These are phyloP conservation scores for Casuarina cunninghamiana DNA, from an alignment of 306 rosid genomes.

Conservation along the genomic window DNA sequence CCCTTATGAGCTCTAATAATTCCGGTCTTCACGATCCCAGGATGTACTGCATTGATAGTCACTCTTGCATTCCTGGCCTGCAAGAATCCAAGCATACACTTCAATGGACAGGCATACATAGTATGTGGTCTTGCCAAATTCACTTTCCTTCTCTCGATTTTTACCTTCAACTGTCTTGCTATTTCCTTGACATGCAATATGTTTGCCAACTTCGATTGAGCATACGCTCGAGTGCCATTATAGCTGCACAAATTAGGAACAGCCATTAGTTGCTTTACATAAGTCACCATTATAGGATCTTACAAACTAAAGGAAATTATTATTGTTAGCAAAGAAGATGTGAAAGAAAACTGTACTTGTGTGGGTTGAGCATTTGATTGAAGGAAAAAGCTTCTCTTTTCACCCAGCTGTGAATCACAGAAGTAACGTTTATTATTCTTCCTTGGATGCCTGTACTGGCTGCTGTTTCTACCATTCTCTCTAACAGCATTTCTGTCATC, in stretches of 20 bases:
- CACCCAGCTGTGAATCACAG: slow-evolving; percentile 85
- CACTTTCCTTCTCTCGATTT: neutral
- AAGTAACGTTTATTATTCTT: slow-evolving; percentile 83
- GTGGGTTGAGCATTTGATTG: slow-evolving; percentile 67
- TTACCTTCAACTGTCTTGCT: slow-evolving; percentile 76
- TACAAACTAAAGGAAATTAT: neutral
- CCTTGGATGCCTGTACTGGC: slow-evolving; percentile 81
- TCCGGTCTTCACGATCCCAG: slow-evolving; percentile 88
- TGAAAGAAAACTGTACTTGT: slow-evolving; percentile 43
- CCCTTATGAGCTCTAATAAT: slow-evolving; percentile 83
- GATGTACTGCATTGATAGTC: slow-evolving; percentile 84
- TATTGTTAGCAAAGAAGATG: neutral
- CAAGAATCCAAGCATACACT: slow-evolving; percentile 1
- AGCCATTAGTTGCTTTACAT: neutral
- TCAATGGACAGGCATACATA: neutral
- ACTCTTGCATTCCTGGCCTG: slow-evolving; percentile 87
- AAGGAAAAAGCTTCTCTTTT: slow-evolving; percentile 60
- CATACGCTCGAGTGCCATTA: slow-evolving; percentile 84
- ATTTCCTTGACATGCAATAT: slow-evolving; percentile 87
- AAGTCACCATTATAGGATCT: no score
- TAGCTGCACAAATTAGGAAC: slow-evolving; percentile 58
- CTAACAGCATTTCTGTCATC: slow-evolving; percentile 75
- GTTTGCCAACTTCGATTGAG: slow-evolving; percentile 83
- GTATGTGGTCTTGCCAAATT: neutral
- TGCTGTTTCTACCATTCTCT: slow-evolving; percentile 84